Evolutionary conservation across 2,329 filamentous ascomycete genomes (phyloP).

Genomic region (Cladophialophora exuberans): DNA sequence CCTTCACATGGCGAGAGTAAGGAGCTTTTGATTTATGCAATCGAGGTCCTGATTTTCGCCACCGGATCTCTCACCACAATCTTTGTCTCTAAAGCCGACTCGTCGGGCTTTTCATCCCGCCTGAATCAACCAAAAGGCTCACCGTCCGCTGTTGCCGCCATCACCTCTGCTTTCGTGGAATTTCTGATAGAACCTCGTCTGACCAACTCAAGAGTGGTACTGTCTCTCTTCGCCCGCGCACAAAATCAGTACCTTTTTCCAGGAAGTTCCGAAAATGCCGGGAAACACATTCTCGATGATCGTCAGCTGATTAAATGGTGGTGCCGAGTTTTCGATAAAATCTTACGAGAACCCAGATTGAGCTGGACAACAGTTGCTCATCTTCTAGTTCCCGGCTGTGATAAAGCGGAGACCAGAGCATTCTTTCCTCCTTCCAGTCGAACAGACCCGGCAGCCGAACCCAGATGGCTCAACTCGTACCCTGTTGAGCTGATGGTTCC

Average conservation of each 20-base stretch:
- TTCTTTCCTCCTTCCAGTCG: conserved; percentile 67
- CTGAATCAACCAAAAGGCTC: conserved; percentile 65
- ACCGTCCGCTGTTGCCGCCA: conserved; percentile 67
- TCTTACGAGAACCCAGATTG: conserved; percentile 54
- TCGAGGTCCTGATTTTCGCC: conserved; percentile 87
- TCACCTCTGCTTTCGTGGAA: conserved; percentile 74
- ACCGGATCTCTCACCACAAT: conserved; percentile 80
- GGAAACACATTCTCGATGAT: conserved; percentile 92
- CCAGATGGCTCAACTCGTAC: conserved; percentile 63
- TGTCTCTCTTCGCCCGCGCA: conserved; percentile 89
- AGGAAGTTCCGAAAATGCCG: conserved; percentile 78
- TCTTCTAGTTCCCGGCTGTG: conserved; percentile 83
- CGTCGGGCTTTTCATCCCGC: conserved; percentile 80
- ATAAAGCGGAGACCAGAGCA: conserved; percentile 75
- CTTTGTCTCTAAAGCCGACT: conserved; percentile 96
- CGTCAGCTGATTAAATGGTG: conserved; percentile 92
- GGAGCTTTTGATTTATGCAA: conserved; percentile 72
- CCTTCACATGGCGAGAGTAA: conserved; percentile 32
- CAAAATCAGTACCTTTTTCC: conserved; percentile 96
- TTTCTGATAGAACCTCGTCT: conserved; percentile 64
- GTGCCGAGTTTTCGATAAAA: conserved; percentile 82
- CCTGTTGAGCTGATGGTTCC: conserved; percentile 64
- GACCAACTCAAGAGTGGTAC: conserved; percentile 65
- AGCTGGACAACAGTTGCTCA: conserved; percentile 67
- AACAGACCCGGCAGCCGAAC: conserved; percentile 42